These are phyloP conservation scores for Nakaseomyces uthaithaninus DNA, from an alignment of 1,139 yeast species.

Conservation along the genomic window DNA sequence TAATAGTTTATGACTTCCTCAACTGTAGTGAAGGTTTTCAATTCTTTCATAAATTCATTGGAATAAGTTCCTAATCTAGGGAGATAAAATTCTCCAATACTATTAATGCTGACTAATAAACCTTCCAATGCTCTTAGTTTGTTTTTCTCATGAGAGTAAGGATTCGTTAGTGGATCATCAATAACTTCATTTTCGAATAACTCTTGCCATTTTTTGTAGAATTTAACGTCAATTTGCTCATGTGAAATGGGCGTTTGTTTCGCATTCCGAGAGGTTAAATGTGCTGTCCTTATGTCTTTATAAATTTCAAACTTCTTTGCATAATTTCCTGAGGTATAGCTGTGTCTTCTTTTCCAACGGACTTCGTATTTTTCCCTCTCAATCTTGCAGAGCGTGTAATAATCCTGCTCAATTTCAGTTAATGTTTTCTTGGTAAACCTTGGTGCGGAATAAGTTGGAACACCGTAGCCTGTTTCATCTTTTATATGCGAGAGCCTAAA, in stretches of 20 bases:
- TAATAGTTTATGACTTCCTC: not conserved
- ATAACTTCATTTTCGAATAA: constrained; percentile 22
- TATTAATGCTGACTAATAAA: constrained; percentile 26
- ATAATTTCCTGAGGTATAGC: constrained; percentile 4
- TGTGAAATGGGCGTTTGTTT: constrained; percentile 20
- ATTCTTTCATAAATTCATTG: not conserved
- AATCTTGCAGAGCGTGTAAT: constrained; percentile 1
- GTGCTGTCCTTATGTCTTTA: constrained; percentile 1
- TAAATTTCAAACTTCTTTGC: constrained; percentile 3
- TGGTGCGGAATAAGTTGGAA: constrained; percentile 24
- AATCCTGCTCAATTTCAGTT: constrained; percentile 16
- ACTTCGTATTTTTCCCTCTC: constrained; percentile 5
- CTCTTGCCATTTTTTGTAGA: constrained; percentile 19
- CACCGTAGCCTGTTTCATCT: constrained; percentile 24
- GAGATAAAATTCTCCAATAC: constrained; percentile 30
- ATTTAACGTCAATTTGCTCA: constrained; percentile 7
- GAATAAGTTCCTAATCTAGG: constrained; percentile 23
- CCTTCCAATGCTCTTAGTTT: constrained; percentile 27
- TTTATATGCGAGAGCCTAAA: constrained; percentile 23
- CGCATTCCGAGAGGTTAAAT: constrained; percentile 17
- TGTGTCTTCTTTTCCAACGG: constrained; percentile 7
- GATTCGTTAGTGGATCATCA: constrained; percentile 28
- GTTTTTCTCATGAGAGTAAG: constrained; percentile 24
- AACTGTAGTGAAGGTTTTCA: not conserved
- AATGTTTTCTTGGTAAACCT: constrained; percentile 23